Conservation (phyloP, 345 rosid genomes). For the Syzygium aromaticum region DNA sequence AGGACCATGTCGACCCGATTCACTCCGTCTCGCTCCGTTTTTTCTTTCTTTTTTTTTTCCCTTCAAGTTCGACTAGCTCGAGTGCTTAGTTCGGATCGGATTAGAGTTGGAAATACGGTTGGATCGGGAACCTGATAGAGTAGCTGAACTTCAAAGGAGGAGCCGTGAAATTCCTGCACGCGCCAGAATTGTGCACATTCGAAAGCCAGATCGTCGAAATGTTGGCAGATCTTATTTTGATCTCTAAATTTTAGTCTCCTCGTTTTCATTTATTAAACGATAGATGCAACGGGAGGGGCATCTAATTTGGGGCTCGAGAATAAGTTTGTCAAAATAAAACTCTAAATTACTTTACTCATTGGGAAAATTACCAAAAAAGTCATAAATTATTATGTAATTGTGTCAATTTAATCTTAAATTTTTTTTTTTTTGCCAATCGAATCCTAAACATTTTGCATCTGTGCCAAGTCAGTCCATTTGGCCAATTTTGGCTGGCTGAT, state of each 20-base stretch:
- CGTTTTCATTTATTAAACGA: not conserved
- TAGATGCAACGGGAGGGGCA: too few relatives aligned
- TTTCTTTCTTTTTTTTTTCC: too few relatives aligned
- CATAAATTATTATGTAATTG: too few relatives aligned
- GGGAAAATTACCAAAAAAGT: too few relatives aligned
- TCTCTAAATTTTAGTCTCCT: not conserved
- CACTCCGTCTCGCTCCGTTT: not conserved
- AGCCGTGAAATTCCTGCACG: not conserved
- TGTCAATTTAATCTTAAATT: too few relatives aligned
- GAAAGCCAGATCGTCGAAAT: not conserved
- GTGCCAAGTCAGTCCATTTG: too few relatives aligned
- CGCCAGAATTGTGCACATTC: not conserved
- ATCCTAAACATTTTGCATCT: too few relatives aligned
- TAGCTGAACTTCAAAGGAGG: not conserved
- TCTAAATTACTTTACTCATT: not conserved
- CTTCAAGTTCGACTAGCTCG: not conserved
- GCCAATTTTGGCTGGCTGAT: too few relatives aligned
- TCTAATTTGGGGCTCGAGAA: not conserved
- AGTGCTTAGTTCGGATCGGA: not conserved
- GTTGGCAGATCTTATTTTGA: accelerated
- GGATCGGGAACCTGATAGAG: not conserved
- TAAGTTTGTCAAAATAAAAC: not conserved
- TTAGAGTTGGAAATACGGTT: not conserved
- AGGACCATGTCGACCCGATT: not conserved
- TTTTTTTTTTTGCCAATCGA: too few relatives aligned